Base-by-base conservation (phyloP, 176 grass and related monocot species). In the Aegilops longissima region DNA sequence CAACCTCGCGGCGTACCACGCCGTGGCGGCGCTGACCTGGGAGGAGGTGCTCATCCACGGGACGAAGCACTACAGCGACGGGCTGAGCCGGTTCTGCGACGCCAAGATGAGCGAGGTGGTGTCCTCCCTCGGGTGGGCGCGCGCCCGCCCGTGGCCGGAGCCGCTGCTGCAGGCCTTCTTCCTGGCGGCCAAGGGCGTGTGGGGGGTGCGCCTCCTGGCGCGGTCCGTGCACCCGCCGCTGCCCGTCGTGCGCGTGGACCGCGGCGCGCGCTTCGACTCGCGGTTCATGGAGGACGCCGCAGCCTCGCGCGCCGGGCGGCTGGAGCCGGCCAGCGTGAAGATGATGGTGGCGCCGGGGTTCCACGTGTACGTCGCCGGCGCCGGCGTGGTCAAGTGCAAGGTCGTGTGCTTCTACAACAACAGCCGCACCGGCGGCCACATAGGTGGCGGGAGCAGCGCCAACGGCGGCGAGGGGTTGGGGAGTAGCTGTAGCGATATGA, bases 101-200 rank as follows among this genome's bases (percentile, higher is more conserved):
- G 80, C 89, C 58, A 98, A 98, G 79, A 98, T 98, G 96, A 95
- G 96, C 84, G 96, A 95, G 78, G 96, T 98, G 61, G 93, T 94
- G 44, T 77, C 88, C 8, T 80, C 84, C 30, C 90, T 94, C 9
- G 93, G 96, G 0, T 92, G 90, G 93, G 90, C 91, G 12, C 90
- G 94, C 63, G 91, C 86, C 9, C 76, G 93, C 1, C 76, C 93
- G 6, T 98, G 96, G 96, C 96, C 96, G 0, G 96, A 98, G 85
- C 87, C 86, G 69, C 82, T 98, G 74, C 79, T 98, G 73, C 90
- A 92, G 90, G 96, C 93, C 3, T 98, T 98, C 90, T 98, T 98
- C 83, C 80, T 78, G 1, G 90, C 93, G 2, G 92, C 93, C 35
- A 98, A 98, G 85, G 89, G 84, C 23, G 89, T 95, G 13, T 98